These are phyloP conservation scores for Backusella luteola DNA, from an alignment of 192 early-diverging fungal species.

Conservation along the genomic window DNA sequence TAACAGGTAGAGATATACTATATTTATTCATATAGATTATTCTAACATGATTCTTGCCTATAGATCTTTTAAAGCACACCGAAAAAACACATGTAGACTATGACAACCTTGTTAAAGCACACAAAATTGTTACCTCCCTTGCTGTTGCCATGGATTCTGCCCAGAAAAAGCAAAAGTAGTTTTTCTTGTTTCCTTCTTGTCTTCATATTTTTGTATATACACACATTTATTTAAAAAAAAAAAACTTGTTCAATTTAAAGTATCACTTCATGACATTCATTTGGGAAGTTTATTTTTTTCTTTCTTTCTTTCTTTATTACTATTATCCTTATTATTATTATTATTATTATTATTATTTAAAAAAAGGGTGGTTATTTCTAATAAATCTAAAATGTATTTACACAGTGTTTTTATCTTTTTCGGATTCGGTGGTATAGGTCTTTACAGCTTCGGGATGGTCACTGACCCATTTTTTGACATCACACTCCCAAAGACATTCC, in stretches of 20 bases:
- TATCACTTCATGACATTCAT: neutral
- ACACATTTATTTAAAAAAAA: neutral
- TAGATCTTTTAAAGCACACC: constrained; percentile 37
- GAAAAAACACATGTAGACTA: constrained; percentile 19
- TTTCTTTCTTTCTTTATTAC: neutral
- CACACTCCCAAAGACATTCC: constrained; percentile 15
- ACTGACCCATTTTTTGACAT: constrained; percentile 25
- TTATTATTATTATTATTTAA: neutral
- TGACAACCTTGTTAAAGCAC: constrained; percentile 21
- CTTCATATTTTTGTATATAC: neutral
- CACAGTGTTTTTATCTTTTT: neutral
- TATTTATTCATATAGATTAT: neutral
- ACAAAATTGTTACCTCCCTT: constrained; percentile 26
- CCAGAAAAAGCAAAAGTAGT: constrained; percentile 13
- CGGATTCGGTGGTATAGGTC: neutral
- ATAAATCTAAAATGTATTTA: constrained; percentile 4
- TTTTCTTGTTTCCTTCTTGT: neutral
- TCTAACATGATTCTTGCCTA: neutral
- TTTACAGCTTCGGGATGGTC: neutral
- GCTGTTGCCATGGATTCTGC: constrained; percentile 28
- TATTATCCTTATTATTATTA: neutral
- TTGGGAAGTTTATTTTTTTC: neutral
- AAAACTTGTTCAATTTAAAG: neutral
- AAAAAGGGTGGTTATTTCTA: neutral
- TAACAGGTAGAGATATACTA: constrained; percentile 40